Percentiles rank a stretch among this genome's conserved stretches.
Conservation (phyloP, 345 rosid genomes). For the Passiflora organensis region DNA sequence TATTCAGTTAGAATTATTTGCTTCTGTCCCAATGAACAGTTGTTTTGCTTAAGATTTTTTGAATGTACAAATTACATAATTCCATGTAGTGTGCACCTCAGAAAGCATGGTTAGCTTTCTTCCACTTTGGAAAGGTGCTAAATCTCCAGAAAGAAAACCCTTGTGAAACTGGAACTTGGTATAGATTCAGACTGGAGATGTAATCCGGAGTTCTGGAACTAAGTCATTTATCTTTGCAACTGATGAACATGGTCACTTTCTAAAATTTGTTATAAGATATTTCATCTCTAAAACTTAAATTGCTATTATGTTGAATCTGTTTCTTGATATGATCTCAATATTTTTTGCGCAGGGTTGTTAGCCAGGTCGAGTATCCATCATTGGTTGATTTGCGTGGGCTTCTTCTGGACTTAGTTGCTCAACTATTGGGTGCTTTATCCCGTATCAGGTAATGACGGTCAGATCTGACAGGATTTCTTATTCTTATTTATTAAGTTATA, state of each 20-base stretch:
- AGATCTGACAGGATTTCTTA: conserved; percentile 3
- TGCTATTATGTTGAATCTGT: not conserved
- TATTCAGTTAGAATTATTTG: not conserved
- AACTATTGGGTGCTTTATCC: conserved; percentile 94
- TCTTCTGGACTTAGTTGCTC: conserved; percentile 93
- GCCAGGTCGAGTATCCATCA: conserved; percentile 97
- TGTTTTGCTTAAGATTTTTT: too few species aligned
- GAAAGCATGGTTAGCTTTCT: too few species aligned
- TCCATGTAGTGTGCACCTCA: too few species aligned
- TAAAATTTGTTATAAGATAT: too few species aligned
- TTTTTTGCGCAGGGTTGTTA: conserved; percentile 76
- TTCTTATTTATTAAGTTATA: not conserved
- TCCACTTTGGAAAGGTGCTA: too few species aligned
- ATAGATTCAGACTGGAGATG: conserved; percentile 11
- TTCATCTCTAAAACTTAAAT: not conserved
- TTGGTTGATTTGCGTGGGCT: conserved; percentile 96
- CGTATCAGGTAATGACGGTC: conserved; percentile 65
- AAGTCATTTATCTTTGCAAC: not conserved
- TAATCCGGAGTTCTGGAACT: conserved; percentile 5
- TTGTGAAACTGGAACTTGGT: too few species aligned
- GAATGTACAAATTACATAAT: too few species aligned
- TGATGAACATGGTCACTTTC: not conserved
- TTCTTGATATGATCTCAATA: too few species aligned
- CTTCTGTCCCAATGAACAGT: too few species aligned
- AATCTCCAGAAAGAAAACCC: too few species aligned